Base-by-base conservation (phyloP, 2,329 filamentous ascomycete species). In the Fusarium chlamydosporum region DNA sequence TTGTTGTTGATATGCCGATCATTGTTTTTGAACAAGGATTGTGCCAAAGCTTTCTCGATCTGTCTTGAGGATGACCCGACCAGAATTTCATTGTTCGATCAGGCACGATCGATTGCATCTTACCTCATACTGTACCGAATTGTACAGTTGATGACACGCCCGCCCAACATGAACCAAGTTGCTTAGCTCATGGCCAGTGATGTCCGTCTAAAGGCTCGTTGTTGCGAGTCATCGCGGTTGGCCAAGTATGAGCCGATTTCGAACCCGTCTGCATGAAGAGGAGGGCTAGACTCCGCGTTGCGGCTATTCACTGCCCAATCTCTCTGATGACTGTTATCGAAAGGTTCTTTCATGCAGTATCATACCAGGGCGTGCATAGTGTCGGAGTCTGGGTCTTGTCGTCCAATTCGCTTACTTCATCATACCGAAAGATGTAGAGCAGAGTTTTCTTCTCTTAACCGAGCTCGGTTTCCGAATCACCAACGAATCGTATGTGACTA, bases 1-100 rank as follows among this genome's bases (percentile, higher is more conserved):
- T 64, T 65, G 59, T 45, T 62, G 56, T 67, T 63, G 66, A 46
- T 65, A 34, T 54, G 61, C 31, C 41, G 57, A 70, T 70, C 66
- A 43, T 26, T 29, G 34, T 37, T 56, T 41, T 56, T 43, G 34
- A 38, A 48, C 43, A 61, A 52, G 52, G 50, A 47, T 59, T 51
- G n/a, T 59, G 46, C 34, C 35, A 53, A 53, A 58, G 41, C 47
- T 69, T 45, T 23, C 46, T 53, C 42, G 47, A 48, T 38, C 47
- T 20, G n/a, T 59, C 27, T 29, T 48, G 37, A 35, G 40, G 34
- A 33, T 52, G 34, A 38, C 33, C 33, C 48, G 46, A 38, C 33
- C 33, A 43, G 46, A 50, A 31, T 43, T 63, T 58, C 26, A 45
- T 62, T 23, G 13, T 54, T 43, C 37, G 42, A 52, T 45, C 33